phyloP scores from a whole-genome alignment of 768 basidiomycete genomes.

The Lepiota subincarnata region DNA sequence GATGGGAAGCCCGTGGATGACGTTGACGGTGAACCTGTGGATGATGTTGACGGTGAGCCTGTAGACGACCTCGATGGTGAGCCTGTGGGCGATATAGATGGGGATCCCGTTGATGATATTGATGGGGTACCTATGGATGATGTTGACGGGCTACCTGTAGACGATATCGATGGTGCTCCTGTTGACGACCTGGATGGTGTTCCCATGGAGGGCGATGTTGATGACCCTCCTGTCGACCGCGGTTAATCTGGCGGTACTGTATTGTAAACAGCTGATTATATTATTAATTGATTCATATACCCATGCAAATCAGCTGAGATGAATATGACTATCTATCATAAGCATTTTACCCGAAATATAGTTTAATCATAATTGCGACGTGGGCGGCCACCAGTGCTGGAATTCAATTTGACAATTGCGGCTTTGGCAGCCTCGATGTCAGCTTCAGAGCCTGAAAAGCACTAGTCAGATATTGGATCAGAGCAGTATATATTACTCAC shows the following conservation, averaged over 20 bases:
- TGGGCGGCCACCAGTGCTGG: conserved; percentile 33
- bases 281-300: conserved; percentile 6
- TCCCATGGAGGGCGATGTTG: conserved; percentile 26
- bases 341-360: conserved; percentile 5
- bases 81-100: conserved; percentile 37
- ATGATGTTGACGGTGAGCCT: conserved; percentile 27
- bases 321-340: background rate
- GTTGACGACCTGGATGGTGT: conserved; percentile 45
- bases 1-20: conserved; percentile 39
- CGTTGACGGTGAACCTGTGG: conserved; percentile 46
- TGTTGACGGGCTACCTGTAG: conserved; percentile 40
- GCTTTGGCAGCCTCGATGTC: conserved; percentile 72
- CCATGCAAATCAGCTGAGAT: conserved; percentile 28
- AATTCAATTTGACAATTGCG: conserved; percentile 61
- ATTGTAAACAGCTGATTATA: conserved; percentile 3
- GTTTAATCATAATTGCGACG: conserved; percentile 30
- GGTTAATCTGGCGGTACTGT: background rate
- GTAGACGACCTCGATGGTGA: conserved; percentile 33
- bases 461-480: conserved; percentile 5
- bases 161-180: conserved; percentile 14
- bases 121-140: conserved; percentile 37
- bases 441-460: conserved; percentile 54
- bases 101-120: conserved; percentile 34
- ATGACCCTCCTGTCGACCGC: conserved; percentile 11
- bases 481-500: conserved; percentile 39